phyloP scores from a whole-genome alignment of 2,329 filamentous ascomycete genomes.

The Ophiostoma populinum region DNA sequence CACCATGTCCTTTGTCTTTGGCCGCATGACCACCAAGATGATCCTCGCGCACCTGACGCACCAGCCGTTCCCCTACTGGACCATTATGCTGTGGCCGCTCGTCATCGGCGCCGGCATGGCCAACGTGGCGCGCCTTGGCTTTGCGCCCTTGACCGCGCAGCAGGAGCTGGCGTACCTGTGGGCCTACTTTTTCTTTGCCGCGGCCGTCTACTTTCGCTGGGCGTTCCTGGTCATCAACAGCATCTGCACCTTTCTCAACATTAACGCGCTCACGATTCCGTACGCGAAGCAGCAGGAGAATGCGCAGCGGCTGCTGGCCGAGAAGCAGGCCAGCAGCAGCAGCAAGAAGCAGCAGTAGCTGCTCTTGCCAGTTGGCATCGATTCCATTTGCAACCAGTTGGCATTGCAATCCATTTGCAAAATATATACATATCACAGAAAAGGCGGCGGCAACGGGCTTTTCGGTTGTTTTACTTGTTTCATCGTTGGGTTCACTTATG shows the following conservation, averaged over 20 bases:
- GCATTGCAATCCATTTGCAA: too few species aligned
- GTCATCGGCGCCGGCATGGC: slow-evolving; percentile 68
- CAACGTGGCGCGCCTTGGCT: slow-evolving; percentile 46
- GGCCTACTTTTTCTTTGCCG: slow-evolving; percentile 66
- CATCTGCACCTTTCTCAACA: slow-evolving; percentile 83
- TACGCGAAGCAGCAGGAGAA: slow-evolving; percentile 41
- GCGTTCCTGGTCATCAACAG: slow-evolving; percentile 76
- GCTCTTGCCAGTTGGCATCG: too few species aligned
- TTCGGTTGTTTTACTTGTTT: too few species aligned
- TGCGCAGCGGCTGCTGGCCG: slow-evolving; percentile 21
- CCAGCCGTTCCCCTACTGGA: slow-evolving; percentile 95
- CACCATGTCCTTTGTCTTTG: slow-evolving; percentile 93
- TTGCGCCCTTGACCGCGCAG: slow-evolving; percentile 39
- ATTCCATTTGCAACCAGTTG: too few species aligned
- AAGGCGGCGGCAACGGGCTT: too few species aligned
- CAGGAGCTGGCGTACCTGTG: slow-evolving; percentile 69
- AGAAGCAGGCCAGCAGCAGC: slow-evolving; percentile 12
- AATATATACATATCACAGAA: too few species aligned
- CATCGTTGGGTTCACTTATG: too few species aligned
- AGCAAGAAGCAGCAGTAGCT: slow-evolving; percentile 12
- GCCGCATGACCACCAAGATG: slow-evolving; percentile 96
- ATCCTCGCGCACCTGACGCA: slow-evolving; percentile 87
- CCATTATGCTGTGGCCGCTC: slow-evolving; percentile 72
- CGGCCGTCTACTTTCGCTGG: slow-evolving; percentile 84
- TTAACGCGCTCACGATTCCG: slow-evolving; percentile 84